phyloP scores from a whole-genome alignment of 768 basidiomycete genomes.

The Collybiopsis luxurians region DNA sequence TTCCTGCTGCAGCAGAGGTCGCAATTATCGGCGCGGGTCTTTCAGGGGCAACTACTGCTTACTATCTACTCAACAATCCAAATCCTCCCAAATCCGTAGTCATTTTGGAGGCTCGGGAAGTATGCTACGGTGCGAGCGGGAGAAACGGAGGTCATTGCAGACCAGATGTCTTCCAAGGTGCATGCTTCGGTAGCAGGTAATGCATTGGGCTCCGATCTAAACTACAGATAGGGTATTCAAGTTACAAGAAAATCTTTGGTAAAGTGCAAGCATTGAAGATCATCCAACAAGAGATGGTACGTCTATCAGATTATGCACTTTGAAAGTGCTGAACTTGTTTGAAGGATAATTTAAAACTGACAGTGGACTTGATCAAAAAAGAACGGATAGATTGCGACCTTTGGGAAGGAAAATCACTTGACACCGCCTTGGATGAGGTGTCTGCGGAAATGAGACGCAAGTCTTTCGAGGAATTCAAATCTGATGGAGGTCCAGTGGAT shows the following conservation, averaged over 20 bases:
- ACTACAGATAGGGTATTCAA: slow-evolving; percentile 36
- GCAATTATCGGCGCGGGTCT: slow-evolving; percentile 34
- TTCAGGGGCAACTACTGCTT: slow-evolving; percentile 28
- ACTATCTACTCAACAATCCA: slow-evolving; percentile 19
- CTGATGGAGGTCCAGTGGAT: slow-evolving; percentile 17
- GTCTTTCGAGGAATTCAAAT: slow-evolving; percentile 13
- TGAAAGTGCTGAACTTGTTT: slow-evolving; percentile 5
- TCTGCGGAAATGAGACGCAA: slow-evolving; percentile 4
- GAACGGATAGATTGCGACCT: slow-evolving; percentile 20
- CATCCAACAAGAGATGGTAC: slow-evolving; percentile 12
- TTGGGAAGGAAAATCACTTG: slow-evolving; percentile 21
- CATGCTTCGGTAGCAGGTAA: background rate
- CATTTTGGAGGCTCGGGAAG: slow-evolving; percentile 43
- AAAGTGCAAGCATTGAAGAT: slow-evolving; percentile 31
- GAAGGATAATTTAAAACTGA: slow-evolving; percentile 12
- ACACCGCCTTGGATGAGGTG: slow-evolving; percentile 15
- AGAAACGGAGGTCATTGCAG: slow-evolving; percentile 26
- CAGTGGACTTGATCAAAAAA: slow-evolving; percentile 11
- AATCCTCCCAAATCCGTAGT: slow-evolving; percentile 22
- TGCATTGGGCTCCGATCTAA: background rate
- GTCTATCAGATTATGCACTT: slow-evolving; percentile 5
- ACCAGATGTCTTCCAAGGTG: slow-evolving; percentile 21
- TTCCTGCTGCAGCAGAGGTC: slow-evolving; percentile 19
- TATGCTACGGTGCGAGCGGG: slow-evolving; percentile 24
- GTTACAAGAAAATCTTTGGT: slow-evolving; percentile 35